Evolutionary conservation across 148 eudicot species (phyloP).

Genomic region (Drosera capensis): DNA sequence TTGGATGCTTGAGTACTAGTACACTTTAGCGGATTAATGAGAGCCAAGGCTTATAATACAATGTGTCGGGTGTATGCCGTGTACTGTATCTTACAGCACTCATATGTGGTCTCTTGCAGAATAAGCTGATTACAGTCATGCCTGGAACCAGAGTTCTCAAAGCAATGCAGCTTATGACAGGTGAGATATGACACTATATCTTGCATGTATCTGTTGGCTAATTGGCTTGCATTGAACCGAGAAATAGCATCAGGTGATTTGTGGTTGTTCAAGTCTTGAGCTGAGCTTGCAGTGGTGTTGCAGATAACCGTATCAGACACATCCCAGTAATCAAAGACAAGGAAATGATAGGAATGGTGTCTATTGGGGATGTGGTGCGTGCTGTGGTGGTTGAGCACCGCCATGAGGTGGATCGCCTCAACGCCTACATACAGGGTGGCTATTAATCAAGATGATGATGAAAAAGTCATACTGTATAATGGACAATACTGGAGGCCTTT

Average conservation of each 20-base stretch:
- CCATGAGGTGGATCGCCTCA: conserved; percentile 84
- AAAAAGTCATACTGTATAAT: too few species aligned
- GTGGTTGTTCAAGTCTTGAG: neutral
- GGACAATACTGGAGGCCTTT: too few species aligned
- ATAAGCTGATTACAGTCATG: conserved; percentile 87
- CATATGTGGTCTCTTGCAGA: conserved; percentile 30
- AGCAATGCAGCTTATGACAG: conserved; percentile 99
- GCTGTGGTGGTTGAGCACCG: conserved; percentile 95
- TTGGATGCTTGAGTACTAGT: too few species aligned
- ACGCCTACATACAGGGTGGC: conserved; percentile 87
- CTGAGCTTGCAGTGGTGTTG: conserved; percentile 5
- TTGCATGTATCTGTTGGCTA: too few species aligned
- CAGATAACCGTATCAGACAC: conserved; percentile 98
- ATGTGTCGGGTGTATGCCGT: too few species aligned
- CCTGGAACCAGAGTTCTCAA: conserved; percentile 75
- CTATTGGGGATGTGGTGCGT: conserved; percentile 99
- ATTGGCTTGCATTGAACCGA: too few species aligned
- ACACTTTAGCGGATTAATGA: too few species aligned
- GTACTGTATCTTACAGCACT: neutral
- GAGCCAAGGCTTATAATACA: too few species aligned
- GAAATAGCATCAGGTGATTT: too few species aligned
- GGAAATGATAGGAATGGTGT: conserved; percentile 91
- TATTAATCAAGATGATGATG: conserved; percentile 55
- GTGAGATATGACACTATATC: conserved; percentile 20
- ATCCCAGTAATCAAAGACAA: conserved; percentile 62